These are phyloP conservation scores for Eimeria acervulina DNA, from an alignment of 169 alveolate species.

Conservation along the genomic window DNA sequence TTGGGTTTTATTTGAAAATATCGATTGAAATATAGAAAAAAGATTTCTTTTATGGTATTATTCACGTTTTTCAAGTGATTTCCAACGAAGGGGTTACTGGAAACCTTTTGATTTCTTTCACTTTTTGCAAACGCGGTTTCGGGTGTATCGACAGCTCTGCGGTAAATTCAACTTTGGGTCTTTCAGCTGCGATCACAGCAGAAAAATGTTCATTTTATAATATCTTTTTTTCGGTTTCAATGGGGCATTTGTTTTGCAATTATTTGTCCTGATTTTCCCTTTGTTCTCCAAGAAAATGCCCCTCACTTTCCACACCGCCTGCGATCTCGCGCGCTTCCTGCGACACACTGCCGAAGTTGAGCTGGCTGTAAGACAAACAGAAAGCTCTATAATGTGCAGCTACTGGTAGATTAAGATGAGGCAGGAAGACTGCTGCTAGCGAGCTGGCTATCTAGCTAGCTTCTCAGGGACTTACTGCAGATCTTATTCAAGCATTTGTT, in stretches of 20 bases:
- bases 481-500: no score
- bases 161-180: neutral
- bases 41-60: neutral
- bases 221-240: neutral
- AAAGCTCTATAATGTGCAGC: no score
- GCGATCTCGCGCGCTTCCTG: conserved; percentile 58
- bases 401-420: no score
- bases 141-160: conserved; percentile 51
- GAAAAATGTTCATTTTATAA: neutral
- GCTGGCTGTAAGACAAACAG: neutral
- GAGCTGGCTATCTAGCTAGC: no score
- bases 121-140: neutral
- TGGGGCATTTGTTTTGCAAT: no score
- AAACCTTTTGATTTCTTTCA: neutral
- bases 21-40: no score
- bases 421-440: no score
- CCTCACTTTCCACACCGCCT: conserved; percentile 56
- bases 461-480: no score
- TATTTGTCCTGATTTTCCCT: neutral
- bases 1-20: neutral
- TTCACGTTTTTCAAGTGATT: neutral
- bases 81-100: neutral
- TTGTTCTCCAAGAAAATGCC: neutral
- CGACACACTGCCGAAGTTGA: neutral
- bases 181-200: neutral